Conservation (phyloP, 1,284 basidiomycete species). For the Pascua guehoae region DNA sequence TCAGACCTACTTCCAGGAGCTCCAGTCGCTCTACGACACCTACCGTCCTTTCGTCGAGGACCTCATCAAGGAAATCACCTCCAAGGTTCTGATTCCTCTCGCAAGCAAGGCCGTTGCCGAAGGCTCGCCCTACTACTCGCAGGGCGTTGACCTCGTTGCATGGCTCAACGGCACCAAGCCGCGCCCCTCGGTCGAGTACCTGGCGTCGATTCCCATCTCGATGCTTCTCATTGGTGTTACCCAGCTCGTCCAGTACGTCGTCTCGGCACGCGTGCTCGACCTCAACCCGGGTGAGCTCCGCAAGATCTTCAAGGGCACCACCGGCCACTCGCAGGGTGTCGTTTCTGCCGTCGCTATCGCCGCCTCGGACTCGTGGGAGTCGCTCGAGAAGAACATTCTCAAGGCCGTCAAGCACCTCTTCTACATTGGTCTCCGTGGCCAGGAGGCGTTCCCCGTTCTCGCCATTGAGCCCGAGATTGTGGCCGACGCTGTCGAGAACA, state of each 20-base stretch:
- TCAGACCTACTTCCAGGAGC: conserved; percentile 88
- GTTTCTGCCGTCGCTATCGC: conserved; percentile 86
- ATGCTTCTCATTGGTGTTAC: conserved; percentile 94
- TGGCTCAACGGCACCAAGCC: conserved; percentile 74
- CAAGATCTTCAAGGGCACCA: conserved; percentile 72
- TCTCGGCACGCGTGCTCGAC: conserved; percentile 68
- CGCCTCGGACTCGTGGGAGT: conserved; percentile 70
- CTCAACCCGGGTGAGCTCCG: conserved; percentile 77
- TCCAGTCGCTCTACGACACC: conserved; percentile 83
- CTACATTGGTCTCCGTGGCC: conserved; percentile 87
- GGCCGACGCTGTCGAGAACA: conserved; percentile 81
- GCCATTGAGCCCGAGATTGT: conserved; percentile 84
- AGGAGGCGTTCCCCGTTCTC: conserved; percentile 90
- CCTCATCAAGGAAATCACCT: conserved; percentile 64
- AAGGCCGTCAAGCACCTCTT: conserved; percentile 90
- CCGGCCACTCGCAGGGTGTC: conserved; percentile 95
- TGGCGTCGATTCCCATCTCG: conserved; percentile 92
- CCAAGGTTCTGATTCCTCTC: conserved; percentile 68
- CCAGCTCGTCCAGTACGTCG: conserved; percentile 88
- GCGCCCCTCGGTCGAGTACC: conserved; percentile 77
- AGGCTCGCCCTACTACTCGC: conserved; percentile 66
- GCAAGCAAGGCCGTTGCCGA: conserved; percentile 58
- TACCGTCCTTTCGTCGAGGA: conserved; percentile 80
- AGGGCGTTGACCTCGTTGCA: conserved; percentile 74
- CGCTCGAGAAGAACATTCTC: conserved; percentile 68